Evolutionary conservation across 352 stramenopile genomes (phyloP), one percentile per base, ranked within the genome.

Genomic region (Detonula confervacea): DNA sequence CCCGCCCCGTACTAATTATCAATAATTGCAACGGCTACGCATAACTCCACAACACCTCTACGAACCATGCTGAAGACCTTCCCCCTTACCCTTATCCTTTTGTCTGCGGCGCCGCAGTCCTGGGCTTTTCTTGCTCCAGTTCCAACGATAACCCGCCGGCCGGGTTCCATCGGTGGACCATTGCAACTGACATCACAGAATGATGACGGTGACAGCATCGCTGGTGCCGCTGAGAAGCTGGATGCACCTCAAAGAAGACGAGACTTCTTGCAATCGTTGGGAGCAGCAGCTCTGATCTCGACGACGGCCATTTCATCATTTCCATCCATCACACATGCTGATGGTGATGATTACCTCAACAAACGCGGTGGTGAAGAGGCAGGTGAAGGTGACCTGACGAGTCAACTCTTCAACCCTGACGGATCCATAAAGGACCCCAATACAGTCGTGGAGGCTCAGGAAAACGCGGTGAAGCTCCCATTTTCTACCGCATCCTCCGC

Each of bases 381-480:
- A 20, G 56, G 39, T 18, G 55, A 62, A 55, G 61, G 33, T 46
- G 84, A 91, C 59, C 47, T 90, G 65, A 91, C 86, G 1, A 83
- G 69, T 4, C 56, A 81, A 71, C 42, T 92, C 12, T 93, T 90
- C 69, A 93, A 93, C 62, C 25, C 73, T 1, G 88, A 93, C 83
- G 88, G 88, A 20, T 91, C 88, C 1, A 49, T 92, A 24, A 88
- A 87, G 46, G 81, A 91, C 49, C 65, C 77, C n/a, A 80, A 77
- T 24, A 67, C 39, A 12, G 59, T 81, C 16, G 46, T 81, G 14
- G 51, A 73, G 60, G 77, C 77, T 3, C 64, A 85, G 74, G 71
- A 80, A 42, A 78, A 73, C n/a, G 37, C 35, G 42, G 67, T 85
- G 8, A 57, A 42, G 20, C n/a, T 85, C 29, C n/a, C 60, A 46